Percentiles rank a stretch among this genome's conserved stretches.
Evolutionary conservation across 106 monocot genomes (phyloP).

Genomic region (Alisma plantagoaquatica): DNA sequence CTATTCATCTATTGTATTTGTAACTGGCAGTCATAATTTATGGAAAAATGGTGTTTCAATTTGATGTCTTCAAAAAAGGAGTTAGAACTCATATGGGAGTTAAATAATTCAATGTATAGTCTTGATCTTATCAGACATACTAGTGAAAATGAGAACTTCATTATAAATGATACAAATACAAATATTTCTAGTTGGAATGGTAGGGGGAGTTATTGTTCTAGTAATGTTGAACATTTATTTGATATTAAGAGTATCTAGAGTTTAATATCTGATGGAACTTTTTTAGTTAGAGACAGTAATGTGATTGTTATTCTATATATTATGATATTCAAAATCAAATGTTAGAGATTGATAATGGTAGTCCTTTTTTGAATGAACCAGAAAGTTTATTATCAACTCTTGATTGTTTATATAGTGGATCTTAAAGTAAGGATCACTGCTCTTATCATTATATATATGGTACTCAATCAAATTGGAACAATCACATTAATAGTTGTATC

Average conservation of each 20-base stretch:
- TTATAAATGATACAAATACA: slow-evolving; percentile 9
- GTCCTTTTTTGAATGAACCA: neutral
- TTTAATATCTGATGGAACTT: slow-evolving; percentile 12
- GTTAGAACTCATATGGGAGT: slow-evolving; percentile 5
- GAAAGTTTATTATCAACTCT: neutral
- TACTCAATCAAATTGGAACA: slow-evolving; percentile 1
- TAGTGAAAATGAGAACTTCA: slow-evolving; percentile 4
- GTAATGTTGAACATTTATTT: slow-evolving; percentile 17
- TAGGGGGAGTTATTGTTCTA: slow-evolving; percentile 12
- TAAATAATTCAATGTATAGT: slow-evolving; percentile 6
- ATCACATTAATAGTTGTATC: slow-evolving; percentile 1
- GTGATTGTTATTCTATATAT: too few relatives aligned
- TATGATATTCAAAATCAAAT: too few relatives aligned
- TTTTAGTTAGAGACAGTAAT: slow-evolving; percentile 15
- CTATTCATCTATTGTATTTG: too few relatives aligned
- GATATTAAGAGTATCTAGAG: slow-evolving; percentile 8
- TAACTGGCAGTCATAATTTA: too few relatives aligned
- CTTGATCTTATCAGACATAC: slow-evolving; percentile 7
- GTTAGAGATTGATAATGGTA: too few relatives aligned
- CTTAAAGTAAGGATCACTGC: neutral
- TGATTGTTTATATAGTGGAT: slow-evolving; percentile 2
- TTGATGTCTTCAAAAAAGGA: slow-evolving; percentile 3
- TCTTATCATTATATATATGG: neutral
- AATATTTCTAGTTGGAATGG: slow-evolving; percentile 8
- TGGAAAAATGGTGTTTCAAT: slow-evolving; percentile 7